phyloP scores from a whole-genome alignment of 768 basidiomycete genomes.

The Pholiota conissans region DNA sequence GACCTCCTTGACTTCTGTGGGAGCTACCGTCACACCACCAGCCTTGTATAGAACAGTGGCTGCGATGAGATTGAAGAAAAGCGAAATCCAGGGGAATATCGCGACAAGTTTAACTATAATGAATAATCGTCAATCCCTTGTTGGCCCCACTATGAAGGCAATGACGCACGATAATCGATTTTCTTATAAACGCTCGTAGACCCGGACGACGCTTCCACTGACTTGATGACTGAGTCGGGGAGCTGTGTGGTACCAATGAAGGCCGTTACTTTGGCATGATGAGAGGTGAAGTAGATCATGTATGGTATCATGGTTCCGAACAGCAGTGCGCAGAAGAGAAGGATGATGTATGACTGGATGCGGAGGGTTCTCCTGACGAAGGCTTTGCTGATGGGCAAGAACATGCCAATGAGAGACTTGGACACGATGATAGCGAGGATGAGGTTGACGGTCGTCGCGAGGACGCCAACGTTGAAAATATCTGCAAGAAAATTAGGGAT shows the following conservation, averaged over 20 bases:
- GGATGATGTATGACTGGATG: constrained; percentile 13
- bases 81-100: constrained; percentile 48
- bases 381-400: constrained; percentile 14
- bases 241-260: constrained; percentile 36
- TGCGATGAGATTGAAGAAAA: constrained; percentile 25
- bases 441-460: constrained; percentile 23
- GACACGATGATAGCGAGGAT: constrained; percentile 22
- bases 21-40: background rate
- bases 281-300: constrained; percentile 44
- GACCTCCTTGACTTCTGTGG: background rate
- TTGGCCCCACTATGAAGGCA: background rate
- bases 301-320: constrained; percentile 50
- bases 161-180: constrained; percentile 46
- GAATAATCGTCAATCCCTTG: background rate
- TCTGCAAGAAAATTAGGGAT: constrained; percentile 27
- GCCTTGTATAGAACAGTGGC: constrained; percentile 22
- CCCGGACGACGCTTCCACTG: constrained; percentile 35
- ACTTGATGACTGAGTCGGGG: constrained; percentile 35
- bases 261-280: constrained; percentile 41
- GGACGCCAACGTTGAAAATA: constrained; percentile 36
- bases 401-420: constrained; percentile 14
- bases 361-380: constrained; percentile 16
- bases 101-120: constrained; percentile 48
- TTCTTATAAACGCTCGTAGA: constrained; percentile 42
- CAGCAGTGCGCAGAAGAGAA: constrained; percentile 24